These are phyloP conservation scores for Amanita phalloides DNA, from an alignment of 768 basidiomycete species.

Conservation along the genomic window DNA sequence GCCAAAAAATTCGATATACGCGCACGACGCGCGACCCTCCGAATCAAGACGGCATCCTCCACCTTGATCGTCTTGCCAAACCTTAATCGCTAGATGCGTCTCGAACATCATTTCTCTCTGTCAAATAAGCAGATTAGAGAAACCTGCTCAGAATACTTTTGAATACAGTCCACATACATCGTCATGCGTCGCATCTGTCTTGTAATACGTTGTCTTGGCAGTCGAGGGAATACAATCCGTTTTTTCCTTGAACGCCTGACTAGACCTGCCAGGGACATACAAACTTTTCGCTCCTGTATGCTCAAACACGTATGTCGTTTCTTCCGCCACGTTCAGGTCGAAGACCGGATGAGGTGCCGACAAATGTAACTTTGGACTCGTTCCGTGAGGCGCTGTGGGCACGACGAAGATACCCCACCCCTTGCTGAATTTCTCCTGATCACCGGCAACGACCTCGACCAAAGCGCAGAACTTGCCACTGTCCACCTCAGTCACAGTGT, in stretches of 20 bases:
- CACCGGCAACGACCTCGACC: neutral
- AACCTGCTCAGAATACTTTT: neutral
- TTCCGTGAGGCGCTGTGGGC: neutral
- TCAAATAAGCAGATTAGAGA: neutral
- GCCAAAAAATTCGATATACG: constrained; percentile 37
- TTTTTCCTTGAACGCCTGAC: constrained; percentile 20
- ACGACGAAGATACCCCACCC: constrained; percentile 6
- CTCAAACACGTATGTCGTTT: constrained; percentile 30
- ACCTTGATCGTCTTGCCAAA: constrained; percentile 24
- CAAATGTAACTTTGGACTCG: constrained; percentile 17
- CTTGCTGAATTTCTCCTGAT: neutral
- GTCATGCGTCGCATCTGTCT: constrained; percentile 39
- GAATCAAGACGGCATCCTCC: constrained; percentile 23
- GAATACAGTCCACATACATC: constrained; percentile 15
- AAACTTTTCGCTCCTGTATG: constrained; percentile 28
- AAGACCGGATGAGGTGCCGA: constrained; percentile 35
- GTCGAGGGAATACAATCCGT: constrained; percentile 23
- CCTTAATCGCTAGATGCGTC: constrained; percentile 23
- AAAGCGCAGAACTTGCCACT: constrained; percentile 2
- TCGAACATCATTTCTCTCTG: constrained; percentile 35
- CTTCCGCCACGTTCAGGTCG: constrained; percentile 26
- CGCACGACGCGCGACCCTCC: constrained; percentile 19
- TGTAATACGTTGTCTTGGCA: constrained; percentile 20
- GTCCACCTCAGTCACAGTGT: neutral
- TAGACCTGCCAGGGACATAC: constrained; percentile 27